A percentile compares a stretch with the other conserved stretches of the same genome.
phyloP scores from a whole-genome alignment of 116 monocot species.

The Zostera marina region DNA sequence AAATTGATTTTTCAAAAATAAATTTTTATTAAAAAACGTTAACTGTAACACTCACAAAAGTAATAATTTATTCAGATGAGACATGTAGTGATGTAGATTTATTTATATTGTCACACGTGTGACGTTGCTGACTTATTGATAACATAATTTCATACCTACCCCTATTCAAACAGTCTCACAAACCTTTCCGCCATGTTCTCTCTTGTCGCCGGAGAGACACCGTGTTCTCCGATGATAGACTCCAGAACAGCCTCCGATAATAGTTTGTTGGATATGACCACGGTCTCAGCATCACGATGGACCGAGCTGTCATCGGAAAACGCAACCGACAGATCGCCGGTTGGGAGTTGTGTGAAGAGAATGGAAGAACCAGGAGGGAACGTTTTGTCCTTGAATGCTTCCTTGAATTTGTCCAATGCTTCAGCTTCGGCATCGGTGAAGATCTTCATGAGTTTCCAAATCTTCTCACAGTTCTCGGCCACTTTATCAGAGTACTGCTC shows the following conservation, averaged over 20 bases:
- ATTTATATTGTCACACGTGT: no score
- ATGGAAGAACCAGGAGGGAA: slow-evolving; percentile 77
- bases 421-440: slow-evolving; percentile 57
- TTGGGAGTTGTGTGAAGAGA: slow-evolving; percentile 54
- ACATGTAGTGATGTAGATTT: no score
- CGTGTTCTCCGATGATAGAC: slow-evolving; percentile 69
- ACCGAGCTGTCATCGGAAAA: slow-evolving; percentile 41
- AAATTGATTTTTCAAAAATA: no score
- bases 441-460: slow-evolving; percentile 54
- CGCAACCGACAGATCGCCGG: slow-evolving; percentile 51
- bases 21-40: no score
- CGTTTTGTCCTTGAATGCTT: slow-evolving; percentile 28
- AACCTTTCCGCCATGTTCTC: slow-evolving; percentile 45
- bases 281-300: slow-evolving; percentile 11
- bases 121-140: no score
- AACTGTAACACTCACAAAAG: no score
- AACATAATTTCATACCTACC: no score
- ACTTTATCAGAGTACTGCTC: slow-evolving; percentile 75
- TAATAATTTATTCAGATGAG: no score
- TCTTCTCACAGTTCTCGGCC: slow-evolving; percentile 55
- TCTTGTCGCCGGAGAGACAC: slow-evolving; percentile 64
- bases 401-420: slow-evolving; percentile 49
- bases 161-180: slow-evolving; percentile 21
- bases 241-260: slow-evolving; percentile 48
- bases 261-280: slow-evolving; percentile 36